Conservation (phyloP, 805 yeast genomes). For the Starmerella khaoyaiensis region DNA sequence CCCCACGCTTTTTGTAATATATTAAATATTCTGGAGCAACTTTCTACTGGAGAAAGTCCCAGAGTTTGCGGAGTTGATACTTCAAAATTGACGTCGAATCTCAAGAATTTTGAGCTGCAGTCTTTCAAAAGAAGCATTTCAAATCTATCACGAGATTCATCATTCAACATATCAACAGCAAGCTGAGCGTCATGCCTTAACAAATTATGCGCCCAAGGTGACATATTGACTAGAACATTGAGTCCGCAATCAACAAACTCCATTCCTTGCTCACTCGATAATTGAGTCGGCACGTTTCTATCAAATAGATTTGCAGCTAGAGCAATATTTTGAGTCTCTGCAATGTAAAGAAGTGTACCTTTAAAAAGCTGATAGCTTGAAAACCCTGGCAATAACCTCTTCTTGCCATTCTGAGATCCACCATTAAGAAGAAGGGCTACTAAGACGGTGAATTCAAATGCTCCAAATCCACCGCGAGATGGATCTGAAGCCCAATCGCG, state of each 20-base stretch:
- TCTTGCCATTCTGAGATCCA: conserved; percentile 56
- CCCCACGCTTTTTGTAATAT: conserved; percentile 19
- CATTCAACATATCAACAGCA: conserved; percentile 57
- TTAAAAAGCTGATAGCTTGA: conserved; percentile 89
- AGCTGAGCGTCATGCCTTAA: conserved; percentile 54
- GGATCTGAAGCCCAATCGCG: conserved; percentile 60
- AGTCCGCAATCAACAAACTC: conserved; percentile 34
- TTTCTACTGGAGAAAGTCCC: not conserved
- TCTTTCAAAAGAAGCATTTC: conserved; percentile 59
- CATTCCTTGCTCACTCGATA: conserved; percentile 9
- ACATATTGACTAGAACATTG: conserved; percentile 72
- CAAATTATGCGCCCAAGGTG: conserved; percentile 48
- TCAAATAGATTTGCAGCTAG: conserved; percentile 3
- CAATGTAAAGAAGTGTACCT: conserved; percentile 70
- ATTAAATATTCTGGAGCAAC: conserved; percentile 2
- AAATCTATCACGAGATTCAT: conserved; percentile 73
- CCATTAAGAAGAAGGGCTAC: conserved; percentile 76
- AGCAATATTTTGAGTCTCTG: conserved; percentile 32
- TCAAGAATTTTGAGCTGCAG: conserved; percentile 34
- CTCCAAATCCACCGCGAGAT: conserved; percentile 65
- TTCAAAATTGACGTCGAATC: conserved; percentile 50
- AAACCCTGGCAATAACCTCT: conserved; percentile 70
- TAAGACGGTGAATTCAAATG: conserved; percentile 71
- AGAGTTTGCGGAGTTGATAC: conserved; percentile 23
- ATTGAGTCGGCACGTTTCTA: conserved; percentile 1